Evolutionary conservation across 257 asterid species (phyloP).

Genomic region (Salvia miltiorrhiza): DNA sequence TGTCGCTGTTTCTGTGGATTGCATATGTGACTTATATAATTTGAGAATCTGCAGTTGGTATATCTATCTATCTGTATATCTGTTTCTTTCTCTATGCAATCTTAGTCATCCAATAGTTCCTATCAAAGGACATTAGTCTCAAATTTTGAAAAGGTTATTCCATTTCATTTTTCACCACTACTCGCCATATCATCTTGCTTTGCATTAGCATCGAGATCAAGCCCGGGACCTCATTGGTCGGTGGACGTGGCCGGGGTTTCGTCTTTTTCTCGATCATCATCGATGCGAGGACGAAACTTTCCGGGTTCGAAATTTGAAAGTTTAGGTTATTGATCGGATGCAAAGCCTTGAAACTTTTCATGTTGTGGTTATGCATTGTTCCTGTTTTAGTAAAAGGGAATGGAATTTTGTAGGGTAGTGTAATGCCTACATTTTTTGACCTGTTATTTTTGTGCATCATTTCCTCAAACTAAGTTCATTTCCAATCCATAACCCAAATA

Average conservation of each 20-base stretch:
- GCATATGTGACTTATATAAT: constrained; percentile 19
- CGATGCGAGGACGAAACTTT: not conserved
- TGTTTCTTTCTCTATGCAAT: constrained; percentile 10
- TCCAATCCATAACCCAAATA: too few species aligned
- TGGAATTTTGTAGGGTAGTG: constrained; percentile 22
- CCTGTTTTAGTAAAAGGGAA: constrained; percentile 6
- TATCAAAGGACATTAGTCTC: constrained; percentile 19
- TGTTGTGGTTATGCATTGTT: constrained; percentile 23
- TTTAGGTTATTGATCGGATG: not conserved
- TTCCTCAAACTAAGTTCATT: too few species aligned
- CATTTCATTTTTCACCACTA: not conserved
- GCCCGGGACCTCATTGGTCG: not conserved
- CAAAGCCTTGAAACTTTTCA: constrained; percentile 18
- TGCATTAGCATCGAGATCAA: not conserved
- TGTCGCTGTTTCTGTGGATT: constrained; percentile 37
- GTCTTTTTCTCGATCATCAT: not conserved
- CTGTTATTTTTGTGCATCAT: not conserved
- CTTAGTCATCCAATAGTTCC: constrained; percentile 15
- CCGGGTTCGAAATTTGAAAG: not conserved
- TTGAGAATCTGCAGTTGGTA: constrained; percentile 15
- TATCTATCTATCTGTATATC: constrained; percentile 37
- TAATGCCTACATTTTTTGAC: constrained; percentile 13
- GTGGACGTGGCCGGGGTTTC: not conserved
- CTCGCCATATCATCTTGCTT: not conserved
- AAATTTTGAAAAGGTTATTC: constrained; percentile 2